phyloP scores from a whole-genome alignment of 768 basidiomycete species.

The Lentinula guzmanii region DNA sequence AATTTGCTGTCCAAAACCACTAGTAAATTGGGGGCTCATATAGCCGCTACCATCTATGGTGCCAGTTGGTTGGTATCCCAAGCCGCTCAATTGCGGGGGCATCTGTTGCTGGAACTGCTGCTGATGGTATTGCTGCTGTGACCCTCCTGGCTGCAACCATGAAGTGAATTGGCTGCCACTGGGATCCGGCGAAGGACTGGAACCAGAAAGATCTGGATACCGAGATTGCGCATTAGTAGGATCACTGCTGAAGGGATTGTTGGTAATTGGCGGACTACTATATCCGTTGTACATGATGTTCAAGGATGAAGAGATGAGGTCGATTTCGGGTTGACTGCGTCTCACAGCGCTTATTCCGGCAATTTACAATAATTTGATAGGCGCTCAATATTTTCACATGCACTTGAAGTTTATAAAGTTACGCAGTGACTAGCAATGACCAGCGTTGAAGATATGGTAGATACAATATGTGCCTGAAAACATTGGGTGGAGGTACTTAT shows the following conservation, averaged over 20 bases:
- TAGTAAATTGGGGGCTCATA: conserved; percentile 29
- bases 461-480: background rate
- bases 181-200: conserved; percentile 14
- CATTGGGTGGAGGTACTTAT: background rate
- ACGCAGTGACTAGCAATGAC: no score
- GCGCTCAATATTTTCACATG: background rate
- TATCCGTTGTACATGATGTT: conserved; percentile 7
- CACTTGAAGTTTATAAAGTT: no score
- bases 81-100: conserved; percentile 19
- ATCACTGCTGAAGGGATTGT: conserved; percentile 67
- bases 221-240: conserved; percentile 42
- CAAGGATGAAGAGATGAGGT: background rate
- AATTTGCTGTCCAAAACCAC: conserved; percentile 54
- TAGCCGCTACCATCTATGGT: conserved; percentile 18
- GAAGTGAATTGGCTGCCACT: conserved; percentile 28
- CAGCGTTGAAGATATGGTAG: background rate
- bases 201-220: conserved; percentile 56
- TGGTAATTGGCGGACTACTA: conserved; percentile 20
- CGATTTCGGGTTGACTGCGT: background rate
- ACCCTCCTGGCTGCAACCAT: conserved; percentile 23
- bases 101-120: conserved; percentile 31
- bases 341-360: background rate
- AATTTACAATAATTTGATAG: background rate
- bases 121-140: conserved; percentile 24
- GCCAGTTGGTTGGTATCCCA: conserved; percentile 3